Base-by-base conservation (phyloP, 257 asterid genomes). In the Solanum dulcamara region DNA sequence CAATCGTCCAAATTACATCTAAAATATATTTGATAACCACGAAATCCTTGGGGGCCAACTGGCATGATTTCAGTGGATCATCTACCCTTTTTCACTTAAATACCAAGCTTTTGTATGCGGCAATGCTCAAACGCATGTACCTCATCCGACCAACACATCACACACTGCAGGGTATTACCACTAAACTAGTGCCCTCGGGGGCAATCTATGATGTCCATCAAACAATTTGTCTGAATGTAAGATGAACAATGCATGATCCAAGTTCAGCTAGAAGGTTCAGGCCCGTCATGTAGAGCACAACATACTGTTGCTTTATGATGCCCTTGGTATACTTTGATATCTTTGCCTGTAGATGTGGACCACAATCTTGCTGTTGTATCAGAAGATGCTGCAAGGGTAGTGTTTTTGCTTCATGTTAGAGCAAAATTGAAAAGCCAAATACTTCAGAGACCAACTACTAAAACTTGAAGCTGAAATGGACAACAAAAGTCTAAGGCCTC, bases 211-310 rank as follows among this genome's bases (percentile, higher is more conserved):
- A 37, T 72, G 81, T 71, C 37, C 80, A 37, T 38, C 14, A 46
- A 72, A 72, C 35, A 40, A 40, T 72, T 72, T 24, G 7, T 35
- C 26, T 12, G 77, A 33, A 55, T 20, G 84, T 32, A 10, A 48
- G 57, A 57, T 22, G 28, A 44, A 44, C 48, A 2, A 59, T 74
- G 89, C 87, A 30, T 48, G 20, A 37, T 48, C 66, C 66, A 79
- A 18, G 83, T 81, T 84, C 89, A 84, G 3, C 92, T 86, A 81
- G 93, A 81, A 35, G 95, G 93, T 82, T 94, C 98, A 3, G 97
- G 93, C 35, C 99, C 99, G 79, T 96, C 99, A 79, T 95, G 97
- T 85, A 95, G 96, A 87, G 99, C 99, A 88, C 99, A 96, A 48
- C 98, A 95, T 22, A 96, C 95, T 6, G 97, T 95, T 68, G 98